Base-by-base conservation (phyloP, 106 monocot genomes). In the Platanthera guangdongensis region DNA sequence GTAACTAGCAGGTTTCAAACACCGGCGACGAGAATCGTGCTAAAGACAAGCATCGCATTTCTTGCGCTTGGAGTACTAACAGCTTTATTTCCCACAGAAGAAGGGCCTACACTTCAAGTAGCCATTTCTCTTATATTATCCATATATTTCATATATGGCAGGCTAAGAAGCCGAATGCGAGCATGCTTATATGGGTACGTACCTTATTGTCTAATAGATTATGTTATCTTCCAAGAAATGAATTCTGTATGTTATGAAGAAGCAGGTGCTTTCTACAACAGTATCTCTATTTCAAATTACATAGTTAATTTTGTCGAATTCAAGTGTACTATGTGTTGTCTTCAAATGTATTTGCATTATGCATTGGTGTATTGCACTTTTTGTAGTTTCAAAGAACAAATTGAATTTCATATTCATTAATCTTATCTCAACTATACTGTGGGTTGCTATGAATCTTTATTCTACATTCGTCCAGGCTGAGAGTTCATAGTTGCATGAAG, bases 41-140 rank as follows among this genome's bases (percentile, higher is more conserved):
- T 89, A 77, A 93, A 97, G 93, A 93, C 93, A 19, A 57, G 87
- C 12, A 72, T 78, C 55, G 75, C 85, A 21, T 97, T 93, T 50
- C 14, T 86, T n/a, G 75, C 77, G 18, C 93, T 97, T 63, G 96
- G 87, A 75, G 78, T 81, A 16, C 90, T 97, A 39, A 97, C 91
- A 48, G 86, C 89, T 74, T 71, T 87, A 47, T 97, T 93, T 86
- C 96, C 96, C 22, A 93, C 96, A 25, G 96, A 97, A 86, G 96
- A 97, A 82, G 96, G 96, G 19, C 96, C 96, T 68, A 97, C 96
- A 71, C 84, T 93, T 63, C 96, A 97, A 91, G 96, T 97, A 22
- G 87, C 89, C 47, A 84, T 91, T 81, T 97, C 96, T 74, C 82
- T 93, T 70, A 81, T 88, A 46, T 81, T 87, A 71, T 81, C 93